Percentiles rank a stretch among this genome's conserved stretches.
Conservation (phyloP, 352 stramenopile genomes). For the Globisporangium apiculatum region DNA sequence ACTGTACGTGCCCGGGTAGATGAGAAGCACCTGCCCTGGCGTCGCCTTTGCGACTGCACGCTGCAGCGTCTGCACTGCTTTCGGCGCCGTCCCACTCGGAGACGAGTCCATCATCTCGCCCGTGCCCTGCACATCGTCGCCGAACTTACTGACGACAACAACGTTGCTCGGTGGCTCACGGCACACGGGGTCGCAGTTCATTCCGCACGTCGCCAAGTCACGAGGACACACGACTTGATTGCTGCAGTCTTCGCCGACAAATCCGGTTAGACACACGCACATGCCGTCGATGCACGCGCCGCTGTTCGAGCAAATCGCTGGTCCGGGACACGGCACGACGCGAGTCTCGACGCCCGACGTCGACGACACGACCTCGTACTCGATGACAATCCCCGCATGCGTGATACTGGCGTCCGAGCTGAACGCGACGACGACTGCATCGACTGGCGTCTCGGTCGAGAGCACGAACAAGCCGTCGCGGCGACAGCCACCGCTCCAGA, state of each 20-base stretch:
- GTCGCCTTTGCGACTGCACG: conserved; percentile 31
- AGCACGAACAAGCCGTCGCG: conserved; percentile 36
- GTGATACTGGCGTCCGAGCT: conserved; percentile 31
- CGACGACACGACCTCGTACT: conserved; percentile 25
- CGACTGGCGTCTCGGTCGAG: conserved; percentile 17
- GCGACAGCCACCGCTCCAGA: conserved; percentile 50
- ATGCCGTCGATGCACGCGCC: conserved; percentile 33
- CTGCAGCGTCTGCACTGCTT: conserved; percentile 38
- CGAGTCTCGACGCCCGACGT: not conserved
- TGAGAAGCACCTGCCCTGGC: conserved; percentile 27
- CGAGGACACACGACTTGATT: conserved; percentile 43
- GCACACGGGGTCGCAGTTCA: conserved; percentile 37
- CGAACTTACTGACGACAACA: conserved; percentile 41
- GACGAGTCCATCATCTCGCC: conserved; percentile 48
- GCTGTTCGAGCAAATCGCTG: conserved; percentile 33
- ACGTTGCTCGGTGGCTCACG: conserved; percentile 19
- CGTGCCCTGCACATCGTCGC: conserved; percentile 44
- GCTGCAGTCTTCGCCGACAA: conserved; percentile 54
- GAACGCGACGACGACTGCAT: conserved; percentile 31
- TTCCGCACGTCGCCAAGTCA: conserved; percentile 22
- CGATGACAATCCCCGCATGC: conserved; percentile 34
- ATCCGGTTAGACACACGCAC: conserved; percentile 50
- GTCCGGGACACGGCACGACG: conserved; percentile 30
- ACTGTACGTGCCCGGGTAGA: conserved; percentile 41
- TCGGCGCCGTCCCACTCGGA: conserved; percentile 31